Conservation (phyloP, 352 stramenopile species). For the Pythium phragmitis region DNA sequence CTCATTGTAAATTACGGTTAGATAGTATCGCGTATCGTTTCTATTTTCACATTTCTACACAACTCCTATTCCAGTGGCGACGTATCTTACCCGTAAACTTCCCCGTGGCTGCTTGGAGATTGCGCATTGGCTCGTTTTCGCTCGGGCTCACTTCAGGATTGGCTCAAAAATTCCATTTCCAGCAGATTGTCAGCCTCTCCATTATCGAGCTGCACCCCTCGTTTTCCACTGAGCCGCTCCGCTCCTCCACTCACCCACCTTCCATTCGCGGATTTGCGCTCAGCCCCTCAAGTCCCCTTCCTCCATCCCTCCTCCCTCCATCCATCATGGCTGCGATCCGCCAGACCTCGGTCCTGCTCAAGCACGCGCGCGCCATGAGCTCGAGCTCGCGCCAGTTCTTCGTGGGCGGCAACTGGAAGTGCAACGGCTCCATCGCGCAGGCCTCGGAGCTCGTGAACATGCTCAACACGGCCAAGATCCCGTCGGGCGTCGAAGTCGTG, state of each 20-base stretch:
- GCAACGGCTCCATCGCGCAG: conserved; percentile 80
- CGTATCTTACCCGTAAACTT: conserved; percentile 19
- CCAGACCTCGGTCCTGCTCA: conserved; percentile 32
- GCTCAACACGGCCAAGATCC: conserved; percentile 86
- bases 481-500: conserved; percentile 92
- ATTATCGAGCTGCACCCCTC: neutral
- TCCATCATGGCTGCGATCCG: conserved; percentile 44
- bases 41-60: neutral
- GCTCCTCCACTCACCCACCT: neutral
- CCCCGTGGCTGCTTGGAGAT: conserved; percentile 15
- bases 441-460: conserved; percentile 68
- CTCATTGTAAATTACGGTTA: conserved; percentile 14
- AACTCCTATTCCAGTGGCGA: neutral
- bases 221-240: neutral
- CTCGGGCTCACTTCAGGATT: conserved; percentile 3
- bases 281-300: conserved; percentile 31
- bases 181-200: neutral
- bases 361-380: conserved; percentile 64
- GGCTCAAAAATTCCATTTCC: conserved; percentile 11
- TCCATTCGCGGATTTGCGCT: conserved; percentile 49
- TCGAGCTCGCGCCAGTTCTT: conserved; percentile 94
- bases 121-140: conserved; percentile 25
- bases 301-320: conserved; percentile 8
- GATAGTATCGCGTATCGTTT: conserved; percentile 11
- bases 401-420: conserved; percentile 99